These are phyloP conservation scores for Clitopilus hobsonii DNA, from an alignment of 768 basidiomycete genomes.

Conservation along the genomic window DNA sequence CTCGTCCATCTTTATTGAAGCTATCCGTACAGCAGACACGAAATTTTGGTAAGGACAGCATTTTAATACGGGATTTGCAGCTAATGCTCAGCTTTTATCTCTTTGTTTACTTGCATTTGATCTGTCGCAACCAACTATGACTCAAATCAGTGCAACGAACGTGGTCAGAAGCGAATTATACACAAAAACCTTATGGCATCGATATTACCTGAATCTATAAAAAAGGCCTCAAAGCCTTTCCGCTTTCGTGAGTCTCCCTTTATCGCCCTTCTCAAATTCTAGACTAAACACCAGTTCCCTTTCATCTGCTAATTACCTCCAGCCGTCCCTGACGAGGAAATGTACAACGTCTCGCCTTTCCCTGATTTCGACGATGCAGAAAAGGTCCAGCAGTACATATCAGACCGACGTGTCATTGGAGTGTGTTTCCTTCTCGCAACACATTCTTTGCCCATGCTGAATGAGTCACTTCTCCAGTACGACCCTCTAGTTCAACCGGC, in stretches of 20 bases:
- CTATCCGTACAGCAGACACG: background rate
- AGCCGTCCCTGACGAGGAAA: conserved; percentile 40
- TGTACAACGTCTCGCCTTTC: conserved; percentile 56
- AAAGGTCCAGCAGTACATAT: conserved; percentile 68
- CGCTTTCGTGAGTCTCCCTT: conserved; percentile 29
- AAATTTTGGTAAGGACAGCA: background rate
- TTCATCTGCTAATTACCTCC: conserved; percentile 6
- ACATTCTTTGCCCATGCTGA: background rate
- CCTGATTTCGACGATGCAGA: conserved; percentile 61
- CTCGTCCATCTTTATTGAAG: background rate
- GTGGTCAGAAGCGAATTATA: conserved; percentile 3
- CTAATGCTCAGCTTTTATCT: too few relatives aligned
- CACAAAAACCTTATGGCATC: conserved; percentile 9
- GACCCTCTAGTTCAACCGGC: conserved; percentile 96
- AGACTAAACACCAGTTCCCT: conserved; percentile 6
- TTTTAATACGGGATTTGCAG: background rate
- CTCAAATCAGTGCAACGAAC: conserved; percentile 12
- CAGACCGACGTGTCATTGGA: conserved; percentile 76
- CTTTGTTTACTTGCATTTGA: background rate
- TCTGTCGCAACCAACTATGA: conserved; percentile 7
- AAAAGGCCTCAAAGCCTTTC: conserved; percentile 18
- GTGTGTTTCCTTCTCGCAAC: conserved; percentile 36
- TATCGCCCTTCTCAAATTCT: conserved; percentile 14
- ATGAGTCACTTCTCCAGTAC: conserved; percentile 49
- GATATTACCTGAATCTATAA: conserved; percentile 14